Evolutionary conservation across 75 land plant genomes (phyloP).

Genomic region (Picea sitchensis): DNA sequence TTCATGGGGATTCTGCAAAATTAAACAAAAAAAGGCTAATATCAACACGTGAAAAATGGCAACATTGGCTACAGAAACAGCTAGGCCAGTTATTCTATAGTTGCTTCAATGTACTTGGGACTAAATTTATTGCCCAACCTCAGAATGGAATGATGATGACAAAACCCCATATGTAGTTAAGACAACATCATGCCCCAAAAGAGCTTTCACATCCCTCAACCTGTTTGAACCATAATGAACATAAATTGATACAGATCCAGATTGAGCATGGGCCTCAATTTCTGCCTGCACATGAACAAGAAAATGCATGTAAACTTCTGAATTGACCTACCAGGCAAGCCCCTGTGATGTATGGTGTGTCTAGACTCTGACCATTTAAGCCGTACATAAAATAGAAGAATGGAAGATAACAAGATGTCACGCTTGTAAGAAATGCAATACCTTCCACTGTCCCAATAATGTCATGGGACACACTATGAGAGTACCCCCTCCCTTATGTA

Average conservation of each 20-base stretch:
- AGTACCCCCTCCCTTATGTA: conserved; percentile 55
- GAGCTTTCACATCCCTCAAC: conserved; percentile 30
- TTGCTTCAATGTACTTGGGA: neutral
- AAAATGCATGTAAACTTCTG: neutral
- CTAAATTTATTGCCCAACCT: neutral
- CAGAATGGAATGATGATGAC: conserved; percentile 36
- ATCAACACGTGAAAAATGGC: neutral
- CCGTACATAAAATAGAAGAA: neutral
- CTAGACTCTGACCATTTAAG: neutral
- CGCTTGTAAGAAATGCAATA: conserved; percentile 2
- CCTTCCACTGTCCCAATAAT: conserved; percentile 93
- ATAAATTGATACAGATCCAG: conserved; percentile 67
- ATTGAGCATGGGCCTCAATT: conserved; percentile 59
- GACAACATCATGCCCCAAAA: conserved; percentile 64
- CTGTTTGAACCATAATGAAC: conserved; percentile 72
- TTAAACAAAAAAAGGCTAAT: neutral
- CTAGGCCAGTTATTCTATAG: neutral
- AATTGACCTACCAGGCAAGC: too few species aligned
- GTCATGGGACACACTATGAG: conserved; percentile 94
- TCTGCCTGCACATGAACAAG: conserved; percentile 49
- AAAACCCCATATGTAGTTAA: conserved; percentile 86
- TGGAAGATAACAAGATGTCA: neutral
- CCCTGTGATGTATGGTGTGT: neutral
- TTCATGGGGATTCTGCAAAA: conserved; percentile 22
- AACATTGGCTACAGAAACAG: neutral